Evolutionary conservation across 139 green algal genomes (phyloP), one percentile per base, ranked within the genome.

Genomic region (Volvox africanus): DNA sequence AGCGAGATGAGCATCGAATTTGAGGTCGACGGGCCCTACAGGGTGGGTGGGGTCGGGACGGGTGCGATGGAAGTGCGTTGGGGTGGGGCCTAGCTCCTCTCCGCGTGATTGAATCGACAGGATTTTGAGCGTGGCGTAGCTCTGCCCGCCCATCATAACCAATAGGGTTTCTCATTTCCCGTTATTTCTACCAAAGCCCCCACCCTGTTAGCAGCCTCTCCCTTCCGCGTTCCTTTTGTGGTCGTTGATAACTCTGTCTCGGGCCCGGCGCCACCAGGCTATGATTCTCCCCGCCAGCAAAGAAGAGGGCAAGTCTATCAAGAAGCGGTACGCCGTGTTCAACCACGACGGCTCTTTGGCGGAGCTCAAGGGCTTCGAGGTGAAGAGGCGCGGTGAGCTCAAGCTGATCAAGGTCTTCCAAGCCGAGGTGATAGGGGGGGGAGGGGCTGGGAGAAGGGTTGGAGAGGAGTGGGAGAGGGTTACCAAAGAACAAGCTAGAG

Each of bases 361-460:
- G 26, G 98, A 99, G 93, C 95, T 99, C 68, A 99, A 99, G 94
- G 97, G 97, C 22, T 99, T 99, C 94, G 97, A 99, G 95, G 92
- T 99, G 28, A 99, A 99, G 95, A 95, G 98, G 0, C 95, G 98
- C 26, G 98, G 98, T 2, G 98, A 99, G 97, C 97, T 99, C 21
- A 99, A 99, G 96, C 96, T 99, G 16, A 99, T 99, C 94, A 99
- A 99, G 95, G 93, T 98, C 30, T 99, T 99, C 94, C 98, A 99
- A 96, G 96, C 93, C 1, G 95, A 97, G 92, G 92, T 94, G 76
- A 36, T 79, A 24, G 12, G 80, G 28, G 24, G 18, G 16, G 12
- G 26, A 37, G 80, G 30, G 80, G 44, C 22, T 61, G 82, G 30
- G 44, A 55, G 44, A 35, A 55, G 82, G 30, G 35, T n/a, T 68